Evolutionary conservation across 768 basidiomycete genomes (phyloP), one percentile per base, ranked within the genome.

Genomic region (Hygrocybe coccinea): DNA sequence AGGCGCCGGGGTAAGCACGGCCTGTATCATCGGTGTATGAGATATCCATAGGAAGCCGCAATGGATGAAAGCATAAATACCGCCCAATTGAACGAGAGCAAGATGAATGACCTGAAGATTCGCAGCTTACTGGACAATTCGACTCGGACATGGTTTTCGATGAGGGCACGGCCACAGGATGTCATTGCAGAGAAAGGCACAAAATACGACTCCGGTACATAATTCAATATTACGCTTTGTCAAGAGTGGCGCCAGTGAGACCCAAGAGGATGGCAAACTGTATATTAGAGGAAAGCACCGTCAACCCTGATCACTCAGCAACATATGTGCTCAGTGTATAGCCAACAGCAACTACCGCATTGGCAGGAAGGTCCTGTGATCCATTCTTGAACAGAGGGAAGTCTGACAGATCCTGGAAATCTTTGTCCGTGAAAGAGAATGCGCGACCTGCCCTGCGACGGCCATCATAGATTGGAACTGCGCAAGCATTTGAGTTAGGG

Each of bases 401-500:
- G 45, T 14, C 12, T 6, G 45, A 12, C 11, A 47, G 17, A 19
- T 25, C 21, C 14, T 14, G 19, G 24, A 47, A 47, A 47, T 47
- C 19, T 19, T 47, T 25, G 24, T 47, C 45, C 17, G 24, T 21
- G 45, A 47, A 47, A 25, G 17, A 25, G 21, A 47, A 47, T 14
- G 45, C 45, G 45, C 24, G 45, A 14, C 14, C 17, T 25, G 19
- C 12, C 19, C 19, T 47, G 11, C 14, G 14, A 21, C 56, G 56
- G 2, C 56, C 56, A 48, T 57, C 51, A 48, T 46, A 57, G 5
- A 57, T 45, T 3, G 56, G 56, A 19, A 53, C 56, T 57, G 21
- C 8, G 15, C 36, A 11, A 33, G 11, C 34, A 35, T 34, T 44
- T 22, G 43, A 47, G 24, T 51, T 12, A 24, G 29, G 14, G 24